A percentile compares a stretch with the other conserved stretches of the same genome.
Conservation (phyloP, 495 filamentous ascomycete genomes). For the Trichoderma virens region DNA sequence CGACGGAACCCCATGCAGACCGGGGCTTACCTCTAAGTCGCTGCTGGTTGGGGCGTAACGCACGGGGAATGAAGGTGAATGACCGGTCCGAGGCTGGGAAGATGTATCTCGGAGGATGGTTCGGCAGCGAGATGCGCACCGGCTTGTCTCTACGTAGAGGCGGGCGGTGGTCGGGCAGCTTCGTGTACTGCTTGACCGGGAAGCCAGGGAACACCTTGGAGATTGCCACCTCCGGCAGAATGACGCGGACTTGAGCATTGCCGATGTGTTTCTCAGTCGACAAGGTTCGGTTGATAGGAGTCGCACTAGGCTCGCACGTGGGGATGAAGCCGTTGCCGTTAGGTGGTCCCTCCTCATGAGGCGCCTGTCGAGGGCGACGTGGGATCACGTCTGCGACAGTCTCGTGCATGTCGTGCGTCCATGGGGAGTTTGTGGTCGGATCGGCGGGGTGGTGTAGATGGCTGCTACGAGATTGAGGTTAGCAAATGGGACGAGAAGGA, state of each 20-base stretch:
- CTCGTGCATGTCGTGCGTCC: conserved; percentile 96
- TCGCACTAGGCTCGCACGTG: conserved; percentile 32
- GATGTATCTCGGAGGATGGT: conserved; percentile 68
- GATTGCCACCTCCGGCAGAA: conserved; percentile 62
- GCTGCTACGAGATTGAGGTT: conserved; percentile 33
- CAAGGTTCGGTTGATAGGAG: conserved; percentile 50
- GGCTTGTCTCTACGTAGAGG: conserved; percentile 94
- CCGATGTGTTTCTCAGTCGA: conserved; percentile 56
- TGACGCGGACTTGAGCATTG: conserved; percentile 76
- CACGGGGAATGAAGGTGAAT: conserved; percentile 96
- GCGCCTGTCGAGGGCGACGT: conserved; percentile 28
- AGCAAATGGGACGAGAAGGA: conserved; percentile 22
- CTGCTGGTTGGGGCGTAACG: conserved; percentile 86
- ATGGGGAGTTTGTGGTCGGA: conserved; percentile 59
- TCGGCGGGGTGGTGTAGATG: conserved; percentile 43
- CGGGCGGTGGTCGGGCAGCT: conserved; percentile 88
- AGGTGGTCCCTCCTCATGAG: conserved; percentile 33
- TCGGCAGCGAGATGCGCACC: conserved; percentile 85
- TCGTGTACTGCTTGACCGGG: conserved; percentile 77
- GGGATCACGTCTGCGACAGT: conserved; percentile 48
- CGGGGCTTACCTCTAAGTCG: conserved; percentile 65
- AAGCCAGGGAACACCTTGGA: conserved; percentile 64
- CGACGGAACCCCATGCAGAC: conserved; percentile 56
- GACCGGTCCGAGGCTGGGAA: conserved; percentile 84
- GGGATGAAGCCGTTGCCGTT: conserved; percentile 39